Conservation (phyloP, 129 eudicot species). For the Lonicera japonica region DNA sequence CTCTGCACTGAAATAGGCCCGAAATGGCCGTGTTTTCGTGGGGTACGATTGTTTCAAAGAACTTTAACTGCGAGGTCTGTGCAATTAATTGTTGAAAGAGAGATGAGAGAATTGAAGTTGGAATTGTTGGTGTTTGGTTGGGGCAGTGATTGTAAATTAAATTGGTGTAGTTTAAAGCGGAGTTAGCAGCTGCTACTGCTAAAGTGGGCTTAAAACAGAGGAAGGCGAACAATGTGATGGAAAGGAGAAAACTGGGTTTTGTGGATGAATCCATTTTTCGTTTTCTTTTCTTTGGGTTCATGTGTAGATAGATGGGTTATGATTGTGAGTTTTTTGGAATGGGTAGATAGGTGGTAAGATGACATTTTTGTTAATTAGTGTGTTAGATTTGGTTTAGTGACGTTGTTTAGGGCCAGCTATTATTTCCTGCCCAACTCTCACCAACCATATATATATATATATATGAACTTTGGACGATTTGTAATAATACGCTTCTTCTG, state of each 20-base stretch:
- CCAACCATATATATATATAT: not conserved
- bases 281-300: not conserved
- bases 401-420: not conserved
- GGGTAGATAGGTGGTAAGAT: not conserved
- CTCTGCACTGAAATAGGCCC: slow-evolving; percentile 46
- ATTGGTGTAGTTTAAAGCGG: slow-evolving; percentile 15
- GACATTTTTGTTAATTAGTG: not conserved
- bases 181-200: slow-evolving; percentile 5
- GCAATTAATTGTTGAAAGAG: slow-evolving; percentile 37
- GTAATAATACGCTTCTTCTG: too few species aligned
- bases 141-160: slow-evolving; percentile 41
- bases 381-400: too few species aligned
- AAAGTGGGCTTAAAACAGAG: slow-evolving; percentile 5
- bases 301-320: not conserved
- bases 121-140: slow-evolving; percentile 19
- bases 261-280: slow-evolving; percentile 13
- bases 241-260: not conserved
- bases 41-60: slow-evolving; percentile 30
- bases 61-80: slow-evolving; percentile 34
- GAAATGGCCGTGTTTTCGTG: slow-evolving; percentile 30
- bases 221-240: not conserved
- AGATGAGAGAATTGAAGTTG: slow-evolving; percentile 19
- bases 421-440: slow-evolving; percentile 5
- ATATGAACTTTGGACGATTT: too few species aligned
- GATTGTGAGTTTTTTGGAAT: not conserved